Evolutionary conservation across 371 early-diverging fungal genomes (phyloP), one percentile per base, ranked within the genome.

Genomic region (Lichtheimia corymbifera): DNA sequence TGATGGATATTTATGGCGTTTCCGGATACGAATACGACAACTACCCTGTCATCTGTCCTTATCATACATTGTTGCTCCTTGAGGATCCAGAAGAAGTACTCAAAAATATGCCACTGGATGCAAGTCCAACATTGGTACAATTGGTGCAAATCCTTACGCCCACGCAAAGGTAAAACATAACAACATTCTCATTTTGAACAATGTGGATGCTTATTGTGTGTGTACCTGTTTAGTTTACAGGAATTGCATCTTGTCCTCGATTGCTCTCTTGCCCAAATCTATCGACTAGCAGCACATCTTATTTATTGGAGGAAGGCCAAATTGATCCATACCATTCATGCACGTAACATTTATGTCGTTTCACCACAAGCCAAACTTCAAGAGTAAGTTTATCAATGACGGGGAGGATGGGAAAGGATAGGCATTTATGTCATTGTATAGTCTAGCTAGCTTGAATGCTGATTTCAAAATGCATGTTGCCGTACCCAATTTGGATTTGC

Each of bases 261-360:
- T 68, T 95, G 96, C 68, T 93, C 96, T 3, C 79, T 94, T 50
- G 90, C 94, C 0, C 95, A 95, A 61, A 85, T 97, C 3, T 96
- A 93, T 68, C 83, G 91, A 3, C 64, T 93, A 22, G 94, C 91
- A 9, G 92, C 95, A 0, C 97, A 97, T 72, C 75, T 97, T 40
- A 90, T 95, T 43, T 93, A 91, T 67, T 96, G 97, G 96, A 70
- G 85, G 47, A 91, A 93, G 62, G 96, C 96, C 4, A 90, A 90
- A 64, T 73, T 96, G 41, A 92, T 96, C 45, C 87, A 93, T 70
- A 90, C 91, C 7, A 88, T 96, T 50, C 84, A 80, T 60, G 77
- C 86, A 35, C 74, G 87, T 49, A 92, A 93, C 61, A 85, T 91
- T 11, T 97, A 96, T 68, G 89, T 91, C 1, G 84, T 93, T 0